Percentiles rank a stretch among this genome's conserved stretches.
Conservation (phyloP, 805 yeast genomes). For the Teunomyces aglyptinius region DNA sequence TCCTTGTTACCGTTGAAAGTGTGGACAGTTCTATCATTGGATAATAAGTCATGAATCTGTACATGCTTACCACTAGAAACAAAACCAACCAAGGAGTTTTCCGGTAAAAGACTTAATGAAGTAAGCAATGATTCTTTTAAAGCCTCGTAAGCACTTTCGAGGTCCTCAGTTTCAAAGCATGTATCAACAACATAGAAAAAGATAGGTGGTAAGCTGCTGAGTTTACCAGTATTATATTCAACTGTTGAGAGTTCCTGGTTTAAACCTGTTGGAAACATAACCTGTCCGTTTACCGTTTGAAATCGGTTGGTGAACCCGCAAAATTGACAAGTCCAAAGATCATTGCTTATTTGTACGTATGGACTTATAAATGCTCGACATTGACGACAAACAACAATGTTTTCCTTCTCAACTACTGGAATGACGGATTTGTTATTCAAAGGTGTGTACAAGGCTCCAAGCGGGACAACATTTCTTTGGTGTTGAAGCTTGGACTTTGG, state of each 20-base stretch:
- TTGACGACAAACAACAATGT: constrained; percentile 47
- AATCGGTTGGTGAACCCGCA: constrained; percentile 49
- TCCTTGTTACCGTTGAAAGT: constrained; percentile 57
- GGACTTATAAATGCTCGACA: constrained; percentile 59
- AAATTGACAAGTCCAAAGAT: constrained; percentile 55
- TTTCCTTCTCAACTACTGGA: constrained; percentile 36
- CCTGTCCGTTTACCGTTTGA: constrained; percentile 18
- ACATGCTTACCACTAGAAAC: constrained; percentile 61
- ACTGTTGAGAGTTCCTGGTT: constrained; percentile 45
- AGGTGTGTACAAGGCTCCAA: constrained; percentile 60
- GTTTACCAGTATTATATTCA: constrained; percentile 47
- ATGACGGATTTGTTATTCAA: constrained; percentile 46
- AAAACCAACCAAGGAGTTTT: constrained; percentile 54
- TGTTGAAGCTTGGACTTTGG: constrained; percentile 57
- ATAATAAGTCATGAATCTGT: constrained; percentile 51
- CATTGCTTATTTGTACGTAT: constrained; percentile 37
- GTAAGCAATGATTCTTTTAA: constrained; percentile 49
- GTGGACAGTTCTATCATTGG: constrained; percentile 21
- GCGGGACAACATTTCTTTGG: constrained; percentile 51
- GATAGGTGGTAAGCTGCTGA: constrained; percentile 43
- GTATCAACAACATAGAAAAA: constrained; percentile 59
- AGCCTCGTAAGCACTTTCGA: constrained; percentile 38
- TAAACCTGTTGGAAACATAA: constrained; percentile 32
- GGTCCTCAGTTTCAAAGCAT: constrained; percentile 51
- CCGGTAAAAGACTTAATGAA: constrained; percentile 50